Conservation (phyloP, 306 rosid genomes). For the Hippophae tibetana region DNA sequence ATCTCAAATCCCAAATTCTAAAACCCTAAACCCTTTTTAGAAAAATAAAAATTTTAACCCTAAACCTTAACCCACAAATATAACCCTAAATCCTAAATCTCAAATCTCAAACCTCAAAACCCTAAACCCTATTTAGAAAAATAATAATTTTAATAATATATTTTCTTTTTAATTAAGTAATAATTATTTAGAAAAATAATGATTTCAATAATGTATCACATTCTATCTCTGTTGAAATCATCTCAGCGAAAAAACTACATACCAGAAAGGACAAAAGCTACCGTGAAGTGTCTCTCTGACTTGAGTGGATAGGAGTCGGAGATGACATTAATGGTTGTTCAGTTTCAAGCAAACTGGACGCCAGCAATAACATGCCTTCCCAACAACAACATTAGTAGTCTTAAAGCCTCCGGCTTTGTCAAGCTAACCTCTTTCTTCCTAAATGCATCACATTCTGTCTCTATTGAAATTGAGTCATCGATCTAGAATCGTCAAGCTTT, state of each 20-base stretch:
- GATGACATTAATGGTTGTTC: conserved; percentile 32
- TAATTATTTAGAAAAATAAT: too few species aligned
- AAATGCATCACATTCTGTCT: conserved; percentile 8
- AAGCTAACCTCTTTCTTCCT: conserved; percentile 12
- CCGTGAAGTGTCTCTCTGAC: neutral
- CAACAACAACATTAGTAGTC: neutral
- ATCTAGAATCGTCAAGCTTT: conserved; percentile 5
- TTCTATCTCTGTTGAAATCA: too few species aligned
- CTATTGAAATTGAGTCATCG: conserved; percentile 5
- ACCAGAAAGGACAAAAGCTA: neutral
- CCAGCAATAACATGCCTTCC: conserved; percentile 24
- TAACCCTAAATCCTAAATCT: too few species aligned
- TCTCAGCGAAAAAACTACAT: neutral
- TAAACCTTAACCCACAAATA: too few species aligned
- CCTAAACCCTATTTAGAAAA: too few species aligned
- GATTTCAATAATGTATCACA: too few species aligned
- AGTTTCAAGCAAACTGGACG: conserved; percentile 30
- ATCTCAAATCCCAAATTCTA: too few species aligned
- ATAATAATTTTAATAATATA: too few species aligned
- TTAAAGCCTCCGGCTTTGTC: conserved; percentile 14
- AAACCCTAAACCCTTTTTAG: too few species aligned
- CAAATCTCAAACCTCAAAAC: too few species aligned
- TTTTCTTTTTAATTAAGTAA: too few species aligned
- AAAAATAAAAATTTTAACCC: too few species aligned
- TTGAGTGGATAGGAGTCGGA: neutral